Evolutionary conservation across 73 alveolate genomes (phyloP), one percentile per base, ranked within the genome.

Genomic region (Paramecium sonneborni): DNA sequence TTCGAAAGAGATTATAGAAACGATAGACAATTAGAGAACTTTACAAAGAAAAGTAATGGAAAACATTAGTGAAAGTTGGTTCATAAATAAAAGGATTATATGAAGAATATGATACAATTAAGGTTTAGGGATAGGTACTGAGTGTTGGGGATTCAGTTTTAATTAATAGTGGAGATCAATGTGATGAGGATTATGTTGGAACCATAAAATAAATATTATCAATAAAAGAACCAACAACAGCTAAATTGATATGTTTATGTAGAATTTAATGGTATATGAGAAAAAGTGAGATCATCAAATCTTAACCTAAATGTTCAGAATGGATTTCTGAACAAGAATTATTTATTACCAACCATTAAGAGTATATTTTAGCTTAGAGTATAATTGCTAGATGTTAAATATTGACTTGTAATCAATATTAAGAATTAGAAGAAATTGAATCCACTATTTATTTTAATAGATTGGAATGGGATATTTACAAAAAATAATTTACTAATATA

Each of bases 401-500:
- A 28, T 12, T 39, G 87, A 34, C 39, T 18, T 28, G 28, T 20
- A 39, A 6, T 74, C 68, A 74, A 74, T 74, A 74, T 37, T n/a
- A 74, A 18, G 67, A 37, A 18, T 37, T 34, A 2, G 67, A 34
- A 14, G 67, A 74, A 74, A 35, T 74, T 7, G 58, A 34, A 37
- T 74, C 87, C 56, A 74, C 67, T 74, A 37, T 39, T 37, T 74
- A 74, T 74, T 74, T 74, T 39, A 74, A 18, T 39, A 11, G 87
- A 74, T 74, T 74, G 21, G 58, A 74, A 74, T 74, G 87, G 87
- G 43, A 62, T 62, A 7, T 41, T 41, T 11, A 41, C 7, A 57
- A 15, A 57, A 57, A 20, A 15, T 57, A 57, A 57, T 15, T 15
- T 57, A 15, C 11, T 9, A 7, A 7, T 15, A 20, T 15, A 9